Evolutionary conservation across 805 yeast species (phyloP).

Genomic region (Candida morakotiae): DNA sequence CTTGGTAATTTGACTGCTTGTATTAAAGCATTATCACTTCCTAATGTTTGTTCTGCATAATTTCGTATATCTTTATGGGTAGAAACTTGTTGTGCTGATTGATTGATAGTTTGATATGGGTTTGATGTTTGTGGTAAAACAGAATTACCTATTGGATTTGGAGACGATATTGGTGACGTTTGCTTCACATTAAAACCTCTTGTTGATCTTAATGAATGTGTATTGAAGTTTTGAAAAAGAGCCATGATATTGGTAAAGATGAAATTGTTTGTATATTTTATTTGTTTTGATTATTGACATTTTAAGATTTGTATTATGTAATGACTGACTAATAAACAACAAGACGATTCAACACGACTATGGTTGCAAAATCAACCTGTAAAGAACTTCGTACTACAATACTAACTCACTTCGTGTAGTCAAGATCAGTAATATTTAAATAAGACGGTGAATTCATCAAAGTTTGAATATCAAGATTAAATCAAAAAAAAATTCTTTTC

Average conservation of each 20-base stretch:
- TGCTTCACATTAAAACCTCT: slow-evolving; percentile 41
- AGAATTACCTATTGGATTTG: slow-evolving; percentile 32
- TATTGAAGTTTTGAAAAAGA: slow-evolving; percentile 41
- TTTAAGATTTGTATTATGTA: slow-evolving; percentile 1
- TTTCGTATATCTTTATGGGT: slow-evolving; percentile 72
- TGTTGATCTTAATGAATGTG: slow-evolving; percentile 39
- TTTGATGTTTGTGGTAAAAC: slow-evolving; percentile 25
- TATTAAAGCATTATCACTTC: slow-evolving; percentile 83
- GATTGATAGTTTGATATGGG: slow-evolving; percentile 29
- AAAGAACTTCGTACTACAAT: too few relatives aligned
- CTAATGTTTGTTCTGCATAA: slow-evolving; percentile 93
- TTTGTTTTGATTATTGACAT: slow-evolving; percentile 5
- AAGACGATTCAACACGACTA: too few relatives aligned
- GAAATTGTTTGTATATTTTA: neutral
- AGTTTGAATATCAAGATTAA: too few relatives aligned
- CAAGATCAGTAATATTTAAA: too few relatives aligned
- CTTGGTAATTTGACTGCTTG: slow-evolving; percentile 92
- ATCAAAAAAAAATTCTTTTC: too few relatives aligned
- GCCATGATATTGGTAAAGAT: slow-evolving; percentile 20
- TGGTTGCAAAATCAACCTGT: too few relatives aligned
- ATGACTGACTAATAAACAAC: too few relatives aligned
- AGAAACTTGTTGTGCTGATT: slow-evolving; percentile 29
- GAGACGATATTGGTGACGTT: slow-evolving; percentile 35
- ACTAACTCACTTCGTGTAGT: too few relatives aligned
- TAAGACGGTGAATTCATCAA: too few relatives aligned